These are phyloP conservation scores for Venturiaceae sp. DNA, from an alignment of 2,329 filamentous ascomycete genomes.

Conservation along the genomic window DNA sequence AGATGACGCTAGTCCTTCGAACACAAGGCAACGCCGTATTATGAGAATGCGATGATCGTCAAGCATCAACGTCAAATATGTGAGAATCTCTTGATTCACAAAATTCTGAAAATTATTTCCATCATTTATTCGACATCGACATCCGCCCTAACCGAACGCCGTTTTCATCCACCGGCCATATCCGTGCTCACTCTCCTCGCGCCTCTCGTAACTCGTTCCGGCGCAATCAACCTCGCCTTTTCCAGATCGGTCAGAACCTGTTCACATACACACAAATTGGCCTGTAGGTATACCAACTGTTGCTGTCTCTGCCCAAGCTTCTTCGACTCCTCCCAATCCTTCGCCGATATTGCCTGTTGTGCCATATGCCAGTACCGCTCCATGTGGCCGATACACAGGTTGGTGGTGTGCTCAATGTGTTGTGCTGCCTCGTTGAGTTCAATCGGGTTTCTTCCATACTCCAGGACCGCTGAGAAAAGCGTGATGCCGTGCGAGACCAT, in stretches of 20 bases:
- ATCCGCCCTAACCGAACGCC: background rate
- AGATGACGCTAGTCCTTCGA: too few relatives aligned
- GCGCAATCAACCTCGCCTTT: background rate
- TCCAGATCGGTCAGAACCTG: background rate
- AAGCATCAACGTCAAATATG: too few relatives aligned
- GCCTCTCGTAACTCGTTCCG: background rate
- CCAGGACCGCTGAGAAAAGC: background rate
- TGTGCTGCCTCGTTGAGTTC: background rate
- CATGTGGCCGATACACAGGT: background rate
- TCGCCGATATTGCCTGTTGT: background rate
- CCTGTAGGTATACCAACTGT: background rate
- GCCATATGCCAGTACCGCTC: background rate
- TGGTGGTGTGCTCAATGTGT: background rate
- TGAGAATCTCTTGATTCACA: too few relatives aligned
- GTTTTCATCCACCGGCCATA: background rate
- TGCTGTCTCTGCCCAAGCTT: background rate
- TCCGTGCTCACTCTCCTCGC: background rate
- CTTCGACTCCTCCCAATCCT: background rate
- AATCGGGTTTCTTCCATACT: background rate
- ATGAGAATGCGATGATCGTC: too few relatives aligned
- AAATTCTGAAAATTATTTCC: too few relatives aligned
- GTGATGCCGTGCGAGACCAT: conserved; percentile 2
- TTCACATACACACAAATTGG: background rate
- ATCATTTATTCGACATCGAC: background rate
- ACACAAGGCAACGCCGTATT: too few relatives aligned